These are phyloP conservation scores for Coccomyxa subellipsoidea DNA, from an alignment of 163 green algal species.

Conservation along the genomic window DNA sequence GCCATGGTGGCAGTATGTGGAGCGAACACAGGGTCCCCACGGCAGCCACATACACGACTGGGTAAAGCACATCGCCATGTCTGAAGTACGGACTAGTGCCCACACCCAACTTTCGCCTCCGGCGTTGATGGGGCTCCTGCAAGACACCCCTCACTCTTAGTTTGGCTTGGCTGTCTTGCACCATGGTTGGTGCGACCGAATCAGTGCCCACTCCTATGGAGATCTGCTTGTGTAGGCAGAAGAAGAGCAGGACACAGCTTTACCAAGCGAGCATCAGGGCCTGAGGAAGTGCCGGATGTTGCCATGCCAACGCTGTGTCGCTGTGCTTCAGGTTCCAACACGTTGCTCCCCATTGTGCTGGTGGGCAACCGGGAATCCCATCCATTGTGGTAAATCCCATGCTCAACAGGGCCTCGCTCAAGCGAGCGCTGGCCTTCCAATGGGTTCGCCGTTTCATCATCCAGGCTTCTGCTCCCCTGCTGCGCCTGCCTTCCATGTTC, in stretches of 20 bases:
- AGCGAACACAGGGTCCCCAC: background rate
- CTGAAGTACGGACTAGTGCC: background rate
- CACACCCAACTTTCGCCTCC: background rate
- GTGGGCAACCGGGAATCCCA: background rate
- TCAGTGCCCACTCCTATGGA: no score
- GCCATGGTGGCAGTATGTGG: background rate
- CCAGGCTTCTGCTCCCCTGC: no score
- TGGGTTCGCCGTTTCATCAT: background rate
- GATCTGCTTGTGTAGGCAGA: no score
- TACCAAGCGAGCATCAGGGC: background rate
- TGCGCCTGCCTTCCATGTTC: no score
- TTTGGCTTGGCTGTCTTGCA: no score
- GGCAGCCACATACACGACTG: background rate
- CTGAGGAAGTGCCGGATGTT: background rate
- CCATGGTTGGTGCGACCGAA: no score
- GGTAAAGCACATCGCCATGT: background rate
- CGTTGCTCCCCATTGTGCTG: background rate
- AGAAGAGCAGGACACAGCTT: no score
- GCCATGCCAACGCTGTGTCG: background rate
- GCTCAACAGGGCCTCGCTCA: background rate
- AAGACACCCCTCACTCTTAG: no score
- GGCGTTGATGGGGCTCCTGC: background rate
- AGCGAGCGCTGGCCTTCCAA: background rate
- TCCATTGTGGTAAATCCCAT: background rate
- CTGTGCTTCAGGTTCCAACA: background rate